Evolutionary conservation across 371 early-diverging fungal species (phyloP).

Genomic region (Syncephalis fuscata): DNA sequence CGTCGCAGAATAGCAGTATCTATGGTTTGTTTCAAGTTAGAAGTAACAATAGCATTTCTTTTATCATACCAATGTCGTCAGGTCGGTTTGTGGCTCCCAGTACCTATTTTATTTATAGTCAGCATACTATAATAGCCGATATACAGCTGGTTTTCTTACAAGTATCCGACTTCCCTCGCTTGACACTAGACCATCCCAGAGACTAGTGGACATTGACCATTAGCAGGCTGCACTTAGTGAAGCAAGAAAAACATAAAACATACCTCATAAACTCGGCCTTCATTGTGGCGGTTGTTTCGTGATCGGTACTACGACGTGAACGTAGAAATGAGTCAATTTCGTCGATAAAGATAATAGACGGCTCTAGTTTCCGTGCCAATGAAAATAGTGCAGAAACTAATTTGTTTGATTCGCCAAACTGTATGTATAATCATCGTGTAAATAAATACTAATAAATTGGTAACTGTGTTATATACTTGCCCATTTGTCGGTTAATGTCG

Average conservation of each 20-base stretch:
- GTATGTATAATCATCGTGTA: neutral
- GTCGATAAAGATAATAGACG: constrained; percentile 93
- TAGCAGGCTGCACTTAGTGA: neutral
- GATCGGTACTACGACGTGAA: constrained; percentile 80
- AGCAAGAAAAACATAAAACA: neutral
- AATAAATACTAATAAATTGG: neutral
- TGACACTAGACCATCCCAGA: constrained; percentile 93
- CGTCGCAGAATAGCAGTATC: constrained; percentile 89
- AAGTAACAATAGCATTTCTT: neutral
- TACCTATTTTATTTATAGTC: constrained; percentile 13
- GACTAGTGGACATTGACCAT: constrained; percentile 10
- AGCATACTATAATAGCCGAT: neutral
- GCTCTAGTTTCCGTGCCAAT: constrained; percentile 84
- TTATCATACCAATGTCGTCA: constrained; percentile 55
- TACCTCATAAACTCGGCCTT: constrained; percentile 95
- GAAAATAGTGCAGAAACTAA: constrained; percentile 84
- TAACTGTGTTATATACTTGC: constrained; percentile 6
- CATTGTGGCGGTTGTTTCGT: constrained; percentile 93
- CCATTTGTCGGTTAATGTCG: constrained; percentile 93
- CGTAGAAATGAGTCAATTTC: constrained; percentile 93
- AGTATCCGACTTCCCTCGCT: constrained; percentile 60
- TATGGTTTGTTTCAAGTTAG: neutral
- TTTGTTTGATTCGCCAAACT: constrained; percentile 92
- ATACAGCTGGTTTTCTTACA: constrained; percentile 13
- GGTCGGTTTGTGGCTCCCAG: constrained; percentile 95